Evolutionary conservation across 495 filamentous ascomycete species (phyloP).

Genomic region (Lasiosphaeria hispida): DNA sequence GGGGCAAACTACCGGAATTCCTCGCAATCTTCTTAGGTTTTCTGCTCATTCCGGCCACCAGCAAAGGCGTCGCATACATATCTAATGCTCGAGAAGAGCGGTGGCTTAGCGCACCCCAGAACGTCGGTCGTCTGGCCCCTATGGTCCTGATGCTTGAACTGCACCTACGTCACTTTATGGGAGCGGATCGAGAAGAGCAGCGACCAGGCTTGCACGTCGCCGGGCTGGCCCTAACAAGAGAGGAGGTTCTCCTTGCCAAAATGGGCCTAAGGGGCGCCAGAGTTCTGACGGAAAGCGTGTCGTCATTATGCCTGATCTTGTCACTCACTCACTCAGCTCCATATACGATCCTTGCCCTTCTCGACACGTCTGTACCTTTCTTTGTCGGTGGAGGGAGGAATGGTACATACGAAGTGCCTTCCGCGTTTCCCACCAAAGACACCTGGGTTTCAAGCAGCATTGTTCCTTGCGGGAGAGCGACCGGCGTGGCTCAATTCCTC

Average conservation of each 20-base stretch:
- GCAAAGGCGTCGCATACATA: neutral
- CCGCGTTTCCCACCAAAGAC: neutral
- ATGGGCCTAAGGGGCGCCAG: too few species aligned
- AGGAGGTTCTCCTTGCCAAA: neutral
- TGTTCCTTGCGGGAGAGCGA: neutral
- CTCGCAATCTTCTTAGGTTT: neutral
- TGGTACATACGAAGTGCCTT: neutral
- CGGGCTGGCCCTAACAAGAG: neutral
- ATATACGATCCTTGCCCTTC: neutral
- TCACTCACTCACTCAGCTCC: neutral
- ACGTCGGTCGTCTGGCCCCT: too few species aligned
- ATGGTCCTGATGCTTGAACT: neutral
- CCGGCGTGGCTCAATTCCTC: constrained; percentile 4
- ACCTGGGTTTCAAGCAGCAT: neutral
- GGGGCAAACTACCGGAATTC: neutral
- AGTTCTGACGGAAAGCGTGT: neutral
- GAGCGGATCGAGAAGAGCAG: neutral
- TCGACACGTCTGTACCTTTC: neutral
- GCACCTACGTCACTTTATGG: neutral
- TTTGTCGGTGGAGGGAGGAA: neutral
- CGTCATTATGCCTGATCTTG: neutral
- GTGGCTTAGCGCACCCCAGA: too few species aligned
- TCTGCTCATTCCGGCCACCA: neutral
- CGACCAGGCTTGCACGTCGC: too few species aligned
- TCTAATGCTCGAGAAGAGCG: neutral